Evolutionary conservation across 2,329 filamentous ascomycete species (phyloP), one percentile per base, ranked within the genome.

Genomic region (Ascochyta fabae): DNA sequence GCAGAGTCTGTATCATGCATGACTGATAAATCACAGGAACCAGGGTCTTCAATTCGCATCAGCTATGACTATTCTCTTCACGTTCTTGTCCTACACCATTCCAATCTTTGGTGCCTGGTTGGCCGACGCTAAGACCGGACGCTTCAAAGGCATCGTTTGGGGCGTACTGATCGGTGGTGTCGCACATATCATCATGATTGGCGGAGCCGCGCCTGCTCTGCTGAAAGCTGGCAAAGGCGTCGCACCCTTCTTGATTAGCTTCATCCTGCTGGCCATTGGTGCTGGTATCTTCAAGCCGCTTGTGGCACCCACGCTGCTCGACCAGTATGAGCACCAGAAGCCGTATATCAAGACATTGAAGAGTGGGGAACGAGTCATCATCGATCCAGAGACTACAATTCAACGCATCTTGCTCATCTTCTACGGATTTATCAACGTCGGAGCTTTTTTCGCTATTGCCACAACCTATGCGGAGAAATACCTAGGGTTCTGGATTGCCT

Each of bases 1-100:
- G 13, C 6, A 7, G 6, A 13, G 24, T 8, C 4, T 13, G 1
- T 5, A 5, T 16, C n/a, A 22, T 8, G 4, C 15, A 5, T 13
- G 24, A 31, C 43, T 57, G 12, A 48, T 16, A 7, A 1, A 9
- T 3, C 1, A 24, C n/a, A 59, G 56, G 15, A 83, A 83, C 13
- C 75, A 85, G 69, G 86, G 86, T n/a, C 78, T 81, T 0, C 77
- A 82, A 35, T 80, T 78, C 9, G 76, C 83, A 44, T 83, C 82
- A 36, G 83, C 83, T 7, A 77, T 85, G 33, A 76, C 73, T 5
- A 77, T 86, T 58, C 82, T 81, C 26, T 86, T 84, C 76, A 81
- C 73, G 53, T 81, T 88, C 63, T 70, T 88, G 34, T 80, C 84
- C 1, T 88, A 87, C 62, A 72, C 80, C 3, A 74, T 87, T 12